A percentile compares a stretch with the other conserved stretches of the same genome.
Evolutionary conservation across 1,139 yeast species (phyloP).

Genomic region (Geotrichum armillariae): DNA sequence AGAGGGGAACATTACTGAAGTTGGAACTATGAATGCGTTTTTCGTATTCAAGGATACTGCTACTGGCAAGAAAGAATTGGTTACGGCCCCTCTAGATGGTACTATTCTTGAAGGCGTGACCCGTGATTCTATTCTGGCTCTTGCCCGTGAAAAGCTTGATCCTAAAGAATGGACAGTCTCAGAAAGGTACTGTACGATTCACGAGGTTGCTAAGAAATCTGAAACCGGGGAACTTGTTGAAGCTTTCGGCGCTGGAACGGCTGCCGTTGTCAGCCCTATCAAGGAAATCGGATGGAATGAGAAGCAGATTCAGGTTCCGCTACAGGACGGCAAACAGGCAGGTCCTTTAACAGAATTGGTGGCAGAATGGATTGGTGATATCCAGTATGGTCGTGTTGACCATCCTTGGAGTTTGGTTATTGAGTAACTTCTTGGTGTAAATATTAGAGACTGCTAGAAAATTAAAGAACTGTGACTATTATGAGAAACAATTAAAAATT

Average conservation of each 20-base stretch:
- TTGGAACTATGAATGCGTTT: slow-evolving; percentile 96
- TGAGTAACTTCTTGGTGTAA: slow-evolving; percentile 7
- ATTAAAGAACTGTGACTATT: too few relatives aligned
- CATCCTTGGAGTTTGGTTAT: slow-evolving; percentile 45
- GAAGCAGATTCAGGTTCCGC: slow-evolving; percentile 69
- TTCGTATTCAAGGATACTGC: slow-evolving; percentile 68
- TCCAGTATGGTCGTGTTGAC: slow-evolving; percentile 83
- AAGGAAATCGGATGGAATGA: slow-evolving; percentile 81
- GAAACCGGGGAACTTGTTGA: slow-evolving; percentile 80
- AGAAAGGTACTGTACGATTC: slow-evolving; percentile 81
- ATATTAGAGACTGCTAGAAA: too few relatives aligned
- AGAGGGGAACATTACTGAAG: slow-evolving; percentile 88
- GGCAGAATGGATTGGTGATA: slow-evolving; percentile 79
- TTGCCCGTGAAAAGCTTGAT: slow-evolving; percentile 73
- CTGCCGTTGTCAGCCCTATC: slow-evolving; percentile 94
- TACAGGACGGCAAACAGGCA: slow-evolving; percentile 69
- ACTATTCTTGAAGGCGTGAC: slow-evolving; percentile 97
- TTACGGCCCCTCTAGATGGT: slow-evolving; percentile 95
- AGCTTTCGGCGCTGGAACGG: slow-evolving; percentile 97
- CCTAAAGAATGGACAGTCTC: slow-evolving; percentile 72
- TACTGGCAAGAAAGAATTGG: slow-evolving; percentile 85
- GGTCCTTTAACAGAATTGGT: slow-evolving; percentile 79
- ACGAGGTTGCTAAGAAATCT: slow-evolving; percentile 77
- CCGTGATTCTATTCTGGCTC: slow-evolving; percentile 78
- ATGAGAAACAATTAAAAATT: too few relatives aligned